phyloP scores from a whole-genome alignment of 495 filamentous ascomycete species.

The Trichoderma orchidacearum region DNA sequence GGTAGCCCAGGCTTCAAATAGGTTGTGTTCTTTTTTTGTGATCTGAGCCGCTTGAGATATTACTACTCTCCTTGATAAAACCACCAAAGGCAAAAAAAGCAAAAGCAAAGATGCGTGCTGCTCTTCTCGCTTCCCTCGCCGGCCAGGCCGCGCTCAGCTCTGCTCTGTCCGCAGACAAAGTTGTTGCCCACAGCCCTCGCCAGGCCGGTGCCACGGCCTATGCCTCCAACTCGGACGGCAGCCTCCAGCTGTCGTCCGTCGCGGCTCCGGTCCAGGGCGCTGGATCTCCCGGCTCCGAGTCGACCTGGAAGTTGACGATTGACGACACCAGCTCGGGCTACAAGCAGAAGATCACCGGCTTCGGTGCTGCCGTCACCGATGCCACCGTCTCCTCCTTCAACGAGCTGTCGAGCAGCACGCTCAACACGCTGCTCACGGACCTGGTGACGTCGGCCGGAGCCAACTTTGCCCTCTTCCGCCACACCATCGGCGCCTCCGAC shows the following conservation, averaged over 20 bases:
- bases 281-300: constrained; percentile 24
- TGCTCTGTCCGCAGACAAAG: neutral
- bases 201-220: constrained; percentile 15
- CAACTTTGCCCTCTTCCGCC: constrained; percentile 35
- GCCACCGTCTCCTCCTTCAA: constrained; percentile 40
- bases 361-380: constrained; percentile 42
- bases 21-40: too few relatives aligned
- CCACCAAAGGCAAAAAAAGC: neutral
- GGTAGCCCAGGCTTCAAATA: neutral
- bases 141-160: neutral
- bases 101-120: neutral
- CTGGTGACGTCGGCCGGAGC: constrained; percentile 33
- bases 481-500: constrained; percentile 41
- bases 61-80: too few relatives aligned
- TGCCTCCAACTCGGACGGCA: constrained; percentile 30
- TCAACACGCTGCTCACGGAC: constrained; percentile 28
- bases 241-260: constrained; percentile 26
- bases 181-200: neutral
- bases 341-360: constrained; percentile 37
- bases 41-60: too few relatives aligned
- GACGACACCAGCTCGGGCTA: constrained; percentile 33
- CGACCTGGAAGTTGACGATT: constrained; percentile 33
- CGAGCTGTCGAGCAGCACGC: constrained; percentile 20
- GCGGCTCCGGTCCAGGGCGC: constrained; percentile 27
- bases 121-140: neutral